Evolutionary conservation across 345 rosid species (phyloP).

Genomic region (Atalantia buxifolia): DNA sequence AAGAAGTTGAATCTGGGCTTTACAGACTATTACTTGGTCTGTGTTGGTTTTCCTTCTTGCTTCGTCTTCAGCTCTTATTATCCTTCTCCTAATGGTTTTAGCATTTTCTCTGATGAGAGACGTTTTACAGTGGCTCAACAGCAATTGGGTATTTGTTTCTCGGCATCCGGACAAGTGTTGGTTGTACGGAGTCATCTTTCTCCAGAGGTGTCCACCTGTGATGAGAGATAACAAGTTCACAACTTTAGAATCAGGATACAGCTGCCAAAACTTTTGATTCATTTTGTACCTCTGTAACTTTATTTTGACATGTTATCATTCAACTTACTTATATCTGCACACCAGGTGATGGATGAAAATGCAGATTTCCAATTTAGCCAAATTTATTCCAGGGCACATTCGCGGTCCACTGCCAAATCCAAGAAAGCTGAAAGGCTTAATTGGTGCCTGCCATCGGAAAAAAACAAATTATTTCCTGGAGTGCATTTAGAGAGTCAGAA

Average conservation of each 20-base stretch:
- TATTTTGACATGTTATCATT: not conserved
- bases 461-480: not conserved
- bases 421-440: constrained; percentile 51
- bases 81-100: not conserved
- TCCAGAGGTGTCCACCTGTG: constrained; percentile 54
- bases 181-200: constrained; percentile 54
- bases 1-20: not conserved
- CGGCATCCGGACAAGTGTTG: constrained; percentile 62
- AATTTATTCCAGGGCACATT: constrained; percentile 69
- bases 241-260: not conserved
- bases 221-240: not conserved
- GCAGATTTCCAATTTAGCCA: constrained; percentile 63
- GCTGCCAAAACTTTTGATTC: not conserved
- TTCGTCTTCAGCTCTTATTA: not conserved
- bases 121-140: constrained; percentile 33
- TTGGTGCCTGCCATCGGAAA: constrained; percentile 31
- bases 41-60: not conserved
- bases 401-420: constrained; percentile 72
- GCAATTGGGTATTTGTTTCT: constrained; percentile 45
- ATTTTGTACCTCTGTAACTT: not conserved
- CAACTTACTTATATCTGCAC: constrained; percentile 57
- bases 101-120: not conserved
- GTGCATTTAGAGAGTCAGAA: not conserved
- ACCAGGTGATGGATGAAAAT: constrained; percentile 62
- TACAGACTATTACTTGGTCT: not conserved